Base-by-base conservation (phyloP, 129 eudicot species). In the Daucus carota region DNA sequence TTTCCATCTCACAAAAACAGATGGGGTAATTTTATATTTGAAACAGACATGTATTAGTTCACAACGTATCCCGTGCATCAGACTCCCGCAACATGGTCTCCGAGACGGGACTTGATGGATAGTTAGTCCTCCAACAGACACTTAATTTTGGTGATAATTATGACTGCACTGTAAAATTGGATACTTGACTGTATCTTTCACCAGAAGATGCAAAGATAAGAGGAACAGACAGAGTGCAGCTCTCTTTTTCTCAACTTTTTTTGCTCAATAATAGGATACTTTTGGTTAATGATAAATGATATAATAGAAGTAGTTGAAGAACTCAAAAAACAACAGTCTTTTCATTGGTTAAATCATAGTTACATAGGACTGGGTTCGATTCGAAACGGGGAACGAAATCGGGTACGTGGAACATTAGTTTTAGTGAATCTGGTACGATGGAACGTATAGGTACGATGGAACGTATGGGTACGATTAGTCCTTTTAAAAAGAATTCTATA, bases 241-340 rank as follows among this genome's bases (percentile, higher is more conserved):
- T 38, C 74, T 38, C 74, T 12, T 8, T n/a, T 28, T 6, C 24
- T 11, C 38, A 33, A 28, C 46, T 22, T 63, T 63, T 60, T 11
- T 69, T 38, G 43, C 73, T 69, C 15, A 20, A 22, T 69, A 40
- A 36, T 67, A 34, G n/a, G 24, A 67, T 31, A 44, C 72, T 67
- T 71, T 22, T 63, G 70, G 20, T 31, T 63, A 0, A 26, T 43
- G 36, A 26, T 72, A 41, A 38, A 70, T 40, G 73, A 32, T 16
- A 33, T 54, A 62, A 14, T 59, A 76, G 44, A 44, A 77, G 80
- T 44, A 46, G 80, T 24, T 68, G 59, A 72, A 43, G 72, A 57
- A 57, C 76, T 75, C 78, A 83, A 83, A 63, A 52, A 52, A 44
- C 74, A 42, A 32, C 18, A 72, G 48, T 20, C 3, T 31, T 63